Conservation (phyloP, 305 asterid species). For the Vinca major region DNA sequence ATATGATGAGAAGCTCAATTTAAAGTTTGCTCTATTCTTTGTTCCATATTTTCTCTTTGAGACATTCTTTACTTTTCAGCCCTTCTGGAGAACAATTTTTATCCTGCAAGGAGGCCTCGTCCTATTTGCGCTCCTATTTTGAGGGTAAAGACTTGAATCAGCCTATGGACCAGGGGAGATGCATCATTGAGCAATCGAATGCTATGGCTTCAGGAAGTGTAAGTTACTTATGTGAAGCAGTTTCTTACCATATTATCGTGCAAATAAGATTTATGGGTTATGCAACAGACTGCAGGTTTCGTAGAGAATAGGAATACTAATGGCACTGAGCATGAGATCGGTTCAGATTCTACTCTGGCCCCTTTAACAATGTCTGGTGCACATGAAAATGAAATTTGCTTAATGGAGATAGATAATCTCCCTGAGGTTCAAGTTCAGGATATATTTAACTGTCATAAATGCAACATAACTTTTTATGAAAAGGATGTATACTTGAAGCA, state of each 20-base stretch:
- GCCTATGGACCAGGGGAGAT: constrained; percentile 35
- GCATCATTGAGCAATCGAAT: constrained; percentile 35
- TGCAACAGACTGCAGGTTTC: constrained; percentile 42
- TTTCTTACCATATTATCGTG: constrained; percentile 18
- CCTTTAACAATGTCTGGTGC: constrained; percentile 26
- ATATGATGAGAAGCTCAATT: constrained; percentile 4
- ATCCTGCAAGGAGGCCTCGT: constrained; percentile 83
- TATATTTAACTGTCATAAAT: constrained; percentile 71
- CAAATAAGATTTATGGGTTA: constrained; percentile 13
- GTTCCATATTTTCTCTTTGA: not conserved
- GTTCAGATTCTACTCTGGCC: constrained; percentile 32
- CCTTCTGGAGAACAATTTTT: constrained; percentile 74
- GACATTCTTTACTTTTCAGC: constrained; percentile 30
- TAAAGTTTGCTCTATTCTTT: not conserved
- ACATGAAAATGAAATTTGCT: constrained; percentile 31
- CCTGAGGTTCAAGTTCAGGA: constrained; percentile 82
- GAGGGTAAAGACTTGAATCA: constrained; percentile 30
- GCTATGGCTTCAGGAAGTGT: constrained; percentile 41
- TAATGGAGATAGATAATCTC: constrained; percentile 64
- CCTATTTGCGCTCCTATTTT: constrained; percentile 58
- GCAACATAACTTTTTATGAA: constrained; percentile 61
- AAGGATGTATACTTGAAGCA: constrained; percentile 72
- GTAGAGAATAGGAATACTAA: constrained; percentile 27
- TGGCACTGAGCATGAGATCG: not conserved
- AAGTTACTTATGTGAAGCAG: constrained; percentile 21